Base-by-base conservation (phyloP, 768 basidiomycete genomes). In the Termitomyces sp. region DNA sequence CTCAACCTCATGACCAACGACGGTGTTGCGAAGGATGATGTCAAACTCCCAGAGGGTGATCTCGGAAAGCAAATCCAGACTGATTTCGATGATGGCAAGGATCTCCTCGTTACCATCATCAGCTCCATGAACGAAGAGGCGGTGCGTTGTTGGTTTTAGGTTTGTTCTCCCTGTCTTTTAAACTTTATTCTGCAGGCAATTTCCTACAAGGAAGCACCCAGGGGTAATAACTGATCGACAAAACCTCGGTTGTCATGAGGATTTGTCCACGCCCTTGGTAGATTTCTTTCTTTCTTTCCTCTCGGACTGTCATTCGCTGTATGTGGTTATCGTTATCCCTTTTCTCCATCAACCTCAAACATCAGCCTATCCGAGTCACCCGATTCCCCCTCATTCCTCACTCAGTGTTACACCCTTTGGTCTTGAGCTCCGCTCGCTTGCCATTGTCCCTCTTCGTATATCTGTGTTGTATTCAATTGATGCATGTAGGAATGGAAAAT, bases 111-210 rank as follows among this genome's bases (percentile, higher is more conserved):
- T 72, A 94, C 91, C 63, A 84, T 93, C 68, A 77, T 93, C 69
- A 74, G 79, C 62, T 88, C 96, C 66, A 98, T 98, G 95, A 80
- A 79, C 58, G 93, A 98, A 75, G 94, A 97, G 76, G 87, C 87
- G 78, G 85, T 81, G 60, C 21, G 66, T 49, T 41, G 22, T 21
- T 19, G 17, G 40, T n/a, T 38, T n/a, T 2, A n/a, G 6, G 3
- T 22, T 46, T 11, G n/a, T 32, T 34, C 41, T 11, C 4, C n/a
- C 5, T n/a, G 7, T 24, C 30, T 35, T 35, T 19, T 24, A 26
- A 44, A 44, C 38, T 40, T 26, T n/a, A n/a, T 57, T 40, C 55
- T 22, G 26, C 53, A 84, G 83, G 87, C 89, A 60, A 87, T 96
- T 67, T 86, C 90, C 62, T 83, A 52, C 73, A 96, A 98, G 82